These are phyloP conservation scores for Limnomonas spitsbergensis DNA, from an alignment of 139 green algal species.

Conservation along the genomic window DNA sequence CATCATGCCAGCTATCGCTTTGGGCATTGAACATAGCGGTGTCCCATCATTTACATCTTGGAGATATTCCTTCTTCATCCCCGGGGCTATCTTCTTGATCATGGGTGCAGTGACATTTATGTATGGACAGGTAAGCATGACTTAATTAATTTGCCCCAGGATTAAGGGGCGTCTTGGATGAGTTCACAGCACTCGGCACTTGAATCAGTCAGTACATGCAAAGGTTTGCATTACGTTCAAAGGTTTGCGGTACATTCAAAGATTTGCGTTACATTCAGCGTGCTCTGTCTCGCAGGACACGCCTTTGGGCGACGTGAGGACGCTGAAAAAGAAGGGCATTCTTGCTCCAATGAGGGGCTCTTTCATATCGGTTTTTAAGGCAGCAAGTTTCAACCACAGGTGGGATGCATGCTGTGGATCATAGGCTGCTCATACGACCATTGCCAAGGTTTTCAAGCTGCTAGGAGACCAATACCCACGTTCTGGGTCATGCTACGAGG, in stretches of 20 bases:
- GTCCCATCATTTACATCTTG: constrained; percentile 5
- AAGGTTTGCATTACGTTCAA: constrained; percentile 22
- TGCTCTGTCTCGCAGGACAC: constrained; percentile 70
- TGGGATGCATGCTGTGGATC: background rate
- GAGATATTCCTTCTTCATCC: constrained; percentile 77
- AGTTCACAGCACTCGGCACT: too few species aligned
- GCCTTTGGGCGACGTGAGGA: constrained; percentile 81
- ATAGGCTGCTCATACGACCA: background rate
- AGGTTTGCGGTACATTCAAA: background rate
- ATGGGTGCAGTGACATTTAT: constrained; percentile 28
- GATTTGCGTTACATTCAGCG: constrained; percentile 35
- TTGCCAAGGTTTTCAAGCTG: constrained; percentile 20
- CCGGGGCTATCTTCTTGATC: constrained; percentile 65
- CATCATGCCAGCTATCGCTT: constrained; percentile 88
- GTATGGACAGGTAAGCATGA: background rate
- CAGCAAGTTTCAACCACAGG: background rate
- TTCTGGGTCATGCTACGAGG: background rate
- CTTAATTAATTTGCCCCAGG: too few species aligned
- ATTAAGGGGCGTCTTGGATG: too few species aligned
- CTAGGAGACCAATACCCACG: background rate
- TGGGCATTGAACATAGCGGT: constrained; percentile 8
- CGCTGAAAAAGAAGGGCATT: constrained; percentile 73
- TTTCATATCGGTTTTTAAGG: background rate
- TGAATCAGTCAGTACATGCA: background rate
- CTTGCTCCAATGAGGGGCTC: constrained; percentile 29